Evolutionary conservation across 352 stramenopile genomes (phyloP).

Genomic region (Phytophthora palmivora): DNA sequence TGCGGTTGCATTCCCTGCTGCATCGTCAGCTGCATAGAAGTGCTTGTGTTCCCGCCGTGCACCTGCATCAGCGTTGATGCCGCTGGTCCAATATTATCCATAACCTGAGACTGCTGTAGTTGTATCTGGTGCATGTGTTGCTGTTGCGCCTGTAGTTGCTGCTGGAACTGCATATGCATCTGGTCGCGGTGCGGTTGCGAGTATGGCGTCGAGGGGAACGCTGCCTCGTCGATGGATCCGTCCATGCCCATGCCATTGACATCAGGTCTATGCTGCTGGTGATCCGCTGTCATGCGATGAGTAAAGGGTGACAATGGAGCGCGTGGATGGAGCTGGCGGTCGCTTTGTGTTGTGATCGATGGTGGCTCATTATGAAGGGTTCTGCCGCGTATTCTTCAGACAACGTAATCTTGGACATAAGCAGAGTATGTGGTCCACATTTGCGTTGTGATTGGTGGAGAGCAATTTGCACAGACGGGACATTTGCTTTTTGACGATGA

Average conservation of each 20-base stretch:
- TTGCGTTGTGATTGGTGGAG: background rate
- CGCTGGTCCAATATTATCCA: slow-evolving; percentile 27
- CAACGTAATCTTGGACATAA: slow-evolving; percentile 27
- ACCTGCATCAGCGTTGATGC: slow-evolving; percentile 29
- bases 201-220: slow-evolving; percentile 22
- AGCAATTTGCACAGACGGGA: background rate
- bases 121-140: slow-evolving; percentile 34
- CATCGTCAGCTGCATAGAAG: slow-evolving; percentile 17
- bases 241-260: slow-evolving; percentile 16
- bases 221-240: slow-evolving; percentile 9
- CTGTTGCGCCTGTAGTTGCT: slow-evolving; percentile 33
- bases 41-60: slow-evolving; percentile 11
- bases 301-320: background rate
- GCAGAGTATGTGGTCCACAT: background rate
- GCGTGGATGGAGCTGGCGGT: background rate
- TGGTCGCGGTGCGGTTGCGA: slow-evolving; percentile 24
- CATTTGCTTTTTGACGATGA: background rate
- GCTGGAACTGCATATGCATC: slow-evolving; percentile 42
- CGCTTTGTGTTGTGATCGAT: slow-evolving; percentile 10
- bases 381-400: slow-evolving; percentile 10
- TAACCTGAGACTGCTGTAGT: slow-evolving; percentile 9
- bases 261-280: slow-evolving; percentile 16
- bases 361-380: background rate
- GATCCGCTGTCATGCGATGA: slow-evolving; percentile 24
- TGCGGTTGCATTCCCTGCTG: slow-evolving; percentile 13